Evolutionary conservation across 2,329 filamentous ascomycete species (phyloP).

Genomic region (Alternaria brassicicola): DNA sequence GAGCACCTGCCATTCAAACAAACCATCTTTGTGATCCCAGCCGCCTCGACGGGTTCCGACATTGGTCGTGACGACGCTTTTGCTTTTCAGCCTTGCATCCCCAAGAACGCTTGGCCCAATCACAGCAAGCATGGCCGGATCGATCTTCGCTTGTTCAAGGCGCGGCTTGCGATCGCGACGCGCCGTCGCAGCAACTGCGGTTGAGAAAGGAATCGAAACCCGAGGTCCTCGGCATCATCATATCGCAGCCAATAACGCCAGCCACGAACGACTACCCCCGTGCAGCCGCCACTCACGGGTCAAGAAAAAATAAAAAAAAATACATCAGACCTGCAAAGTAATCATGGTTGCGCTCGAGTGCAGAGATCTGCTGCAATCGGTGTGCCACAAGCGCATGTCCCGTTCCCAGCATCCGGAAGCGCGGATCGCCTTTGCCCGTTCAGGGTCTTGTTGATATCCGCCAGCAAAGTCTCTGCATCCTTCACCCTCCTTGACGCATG

Average conservation of each 20-base stretch:
- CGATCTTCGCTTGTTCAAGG: neutral
- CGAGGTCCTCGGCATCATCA: neutral
- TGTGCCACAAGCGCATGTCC: neutral
- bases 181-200: neutral
- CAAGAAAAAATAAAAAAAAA: too few species aligned
- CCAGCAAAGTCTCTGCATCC: neutral
- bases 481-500: neutral
- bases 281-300: neutral
- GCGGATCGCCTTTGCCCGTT: neutral
- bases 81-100: neutral
- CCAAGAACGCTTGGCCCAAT: conserved; percentile 5
- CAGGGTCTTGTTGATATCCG: neutral
- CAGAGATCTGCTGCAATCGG: neutral
- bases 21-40: neutral
- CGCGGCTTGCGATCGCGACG: neutral
- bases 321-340: neutral
- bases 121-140: neutral
- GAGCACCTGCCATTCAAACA: neutral
- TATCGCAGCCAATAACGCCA: neutral
- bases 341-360: neutral
- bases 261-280: neutral
- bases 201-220: neutral
- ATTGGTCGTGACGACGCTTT: conserved; percentile 1
- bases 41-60: neutral
- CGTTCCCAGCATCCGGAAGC: neutral